Conservation (phyloP, 23 red algal genomes). For the Gracilaria domingensis region DNA sequence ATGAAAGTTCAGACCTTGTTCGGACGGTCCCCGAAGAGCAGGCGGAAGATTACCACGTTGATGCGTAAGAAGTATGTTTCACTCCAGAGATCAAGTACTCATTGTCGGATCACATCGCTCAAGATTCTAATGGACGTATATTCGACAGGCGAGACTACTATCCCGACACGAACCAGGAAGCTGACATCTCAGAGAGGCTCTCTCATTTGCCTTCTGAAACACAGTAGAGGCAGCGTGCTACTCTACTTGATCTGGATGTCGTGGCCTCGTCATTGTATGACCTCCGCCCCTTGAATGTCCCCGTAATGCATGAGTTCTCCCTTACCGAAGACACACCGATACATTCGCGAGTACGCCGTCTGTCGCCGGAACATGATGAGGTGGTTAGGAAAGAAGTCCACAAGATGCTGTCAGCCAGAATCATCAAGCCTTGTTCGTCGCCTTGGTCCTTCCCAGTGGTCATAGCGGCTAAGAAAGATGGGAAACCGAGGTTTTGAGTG, state of each 20-base stretch:
- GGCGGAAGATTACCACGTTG: too few species aligned
- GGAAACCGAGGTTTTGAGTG: background rate
- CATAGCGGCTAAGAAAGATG: background rate
- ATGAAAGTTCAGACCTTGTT: too few species aligned
- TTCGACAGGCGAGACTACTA: background rate
- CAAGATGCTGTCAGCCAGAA: background rate
- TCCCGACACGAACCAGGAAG: background rate
- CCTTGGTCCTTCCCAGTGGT: background rate
- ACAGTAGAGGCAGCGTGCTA: background rate
- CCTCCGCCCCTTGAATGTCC: background rate
- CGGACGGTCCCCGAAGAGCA: too few species aligned
- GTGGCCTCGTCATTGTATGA: background rate
- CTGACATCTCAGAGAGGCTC: background rate
- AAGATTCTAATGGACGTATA: background rate
- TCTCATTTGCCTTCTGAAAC: background rate
- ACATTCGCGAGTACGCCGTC: background rate
- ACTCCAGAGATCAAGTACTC: background rate
- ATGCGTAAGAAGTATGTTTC: background rate
- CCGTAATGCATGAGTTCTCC: background rate
- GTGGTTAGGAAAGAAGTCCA: background rate
- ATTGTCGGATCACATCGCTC: background rate
- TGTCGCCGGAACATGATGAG: background rate
- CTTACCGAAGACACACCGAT: background rate
- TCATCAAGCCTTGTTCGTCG: background rate
- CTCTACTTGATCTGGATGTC: background rate